A percentile compares a stretch with the other conserved stretches of the same genome.
phyloP scores from a whole-genome alignment of 345 rosid genomes.

The Isatis tinctoria region DNA sequence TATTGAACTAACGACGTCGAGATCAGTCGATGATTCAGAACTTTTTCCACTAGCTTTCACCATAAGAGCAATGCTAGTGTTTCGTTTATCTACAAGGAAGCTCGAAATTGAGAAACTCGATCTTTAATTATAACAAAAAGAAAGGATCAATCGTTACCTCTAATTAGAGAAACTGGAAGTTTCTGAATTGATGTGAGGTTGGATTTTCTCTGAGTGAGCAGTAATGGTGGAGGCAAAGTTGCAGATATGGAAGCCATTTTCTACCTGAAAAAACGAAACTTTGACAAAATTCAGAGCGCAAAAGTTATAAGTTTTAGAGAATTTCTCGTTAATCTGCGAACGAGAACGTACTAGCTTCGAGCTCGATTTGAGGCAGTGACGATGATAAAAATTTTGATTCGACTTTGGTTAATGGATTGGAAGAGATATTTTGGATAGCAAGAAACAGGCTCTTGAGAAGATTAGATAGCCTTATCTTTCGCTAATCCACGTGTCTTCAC shows the following conservation, averaged over 20 bases:
- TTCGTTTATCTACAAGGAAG: conserved; percentile 43
- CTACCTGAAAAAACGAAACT: neutral
- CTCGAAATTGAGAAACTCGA: neutral
- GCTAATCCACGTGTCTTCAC: conserved; percentile 46
- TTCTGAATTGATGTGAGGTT: conserved; percentile 38
- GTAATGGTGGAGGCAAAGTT: conserved; percentile 41
- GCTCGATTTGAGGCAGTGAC: neutral
- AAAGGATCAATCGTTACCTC: conserved; percentile 32
- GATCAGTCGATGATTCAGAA: conserved; percentile 63
- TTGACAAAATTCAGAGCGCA: no score
- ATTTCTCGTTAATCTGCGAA: neutral
- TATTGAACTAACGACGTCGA: conserved; percentile 51
- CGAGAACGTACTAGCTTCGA: neutral
- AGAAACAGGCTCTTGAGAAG: neutral
- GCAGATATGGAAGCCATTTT: conserved; percentile 64
- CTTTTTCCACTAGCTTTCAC: conserved; percentile 60
- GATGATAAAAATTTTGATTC: neutral
- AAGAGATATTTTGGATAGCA: conserved; percentile 17
- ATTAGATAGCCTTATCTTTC: conserved; percentile 55
- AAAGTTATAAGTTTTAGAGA: neutral
- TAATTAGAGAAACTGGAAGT: conserved; percentile 34
- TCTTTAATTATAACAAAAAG: neutral
- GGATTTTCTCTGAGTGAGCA: conserved; percentile 39
- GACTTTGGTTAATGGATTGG: conserved; percentile 2
- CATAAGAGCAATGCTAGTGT: conserved; percentile 25